Conservation (phyloP, 306 rosid genomes). For the Cicer bijugum region DNA sequence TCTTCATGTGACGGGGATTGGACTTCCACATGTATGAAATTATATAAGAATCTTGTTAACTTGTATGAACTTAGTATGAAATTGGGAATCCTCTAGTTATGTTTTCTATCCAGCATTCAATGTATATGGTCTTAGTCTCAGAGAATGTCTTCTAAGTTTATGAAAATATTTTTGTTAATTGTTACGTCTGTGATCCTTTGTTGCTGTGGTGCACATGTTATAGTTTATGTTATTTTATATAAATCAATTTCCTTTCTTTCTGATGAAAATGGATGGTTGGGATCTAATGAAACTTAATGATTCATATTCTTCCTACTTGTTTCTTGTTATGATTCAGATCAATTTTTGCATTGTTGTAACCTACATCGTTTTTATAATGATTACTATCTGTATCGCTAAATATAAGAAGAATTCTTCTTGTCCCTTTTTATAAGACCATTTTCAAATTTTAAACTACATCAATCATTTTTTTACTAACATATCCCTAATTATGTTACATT, state of each 20-base stretch:
- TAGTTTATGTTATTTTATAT: not conserved
- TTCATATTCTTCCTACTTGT: not conserved
- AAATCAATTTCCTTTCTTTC: not conserved
- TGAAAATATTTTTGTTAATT: conserved; percentile 13
- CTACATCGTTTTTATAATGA: not conserved
- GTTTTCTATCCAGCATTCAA: conserved; percentile 26
- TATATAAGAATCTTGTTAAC: conserved; percentile 20
- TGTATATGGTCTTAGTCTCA: not conserved
- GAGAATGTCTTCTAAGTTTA: conserved; percentile 3
- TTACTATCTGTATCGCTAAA: too few relatives aligned
- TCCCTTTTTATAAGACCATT: too few relatives aligned
- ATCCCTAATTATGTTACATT: too few relatives aligned
- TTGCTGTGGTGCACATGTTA: not conserved
- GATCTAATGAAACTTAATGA: not conserved
- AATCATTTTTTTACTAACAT: too few relatives aligned
- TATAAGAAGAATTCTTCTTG: too few relatives aligned
- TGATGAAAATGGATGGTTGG: not conserved
- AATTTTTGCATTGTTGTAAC: not conserved
- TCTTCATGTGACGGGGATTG: not conserved
- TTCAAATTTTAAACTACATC: too few relatives aligned
- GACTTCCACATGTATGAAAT: not conserved
- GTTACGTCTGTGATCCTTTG: not conserved
- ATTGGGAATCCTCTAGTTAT: not conserved
- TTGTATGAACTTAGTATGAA: not conserved
- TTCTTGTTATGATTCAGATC: conserved; percentile 7